Evolutionary conservation across 768 basidiomycete species (phyloP).

Genomic region (Lactarius tabidus): DNA sequence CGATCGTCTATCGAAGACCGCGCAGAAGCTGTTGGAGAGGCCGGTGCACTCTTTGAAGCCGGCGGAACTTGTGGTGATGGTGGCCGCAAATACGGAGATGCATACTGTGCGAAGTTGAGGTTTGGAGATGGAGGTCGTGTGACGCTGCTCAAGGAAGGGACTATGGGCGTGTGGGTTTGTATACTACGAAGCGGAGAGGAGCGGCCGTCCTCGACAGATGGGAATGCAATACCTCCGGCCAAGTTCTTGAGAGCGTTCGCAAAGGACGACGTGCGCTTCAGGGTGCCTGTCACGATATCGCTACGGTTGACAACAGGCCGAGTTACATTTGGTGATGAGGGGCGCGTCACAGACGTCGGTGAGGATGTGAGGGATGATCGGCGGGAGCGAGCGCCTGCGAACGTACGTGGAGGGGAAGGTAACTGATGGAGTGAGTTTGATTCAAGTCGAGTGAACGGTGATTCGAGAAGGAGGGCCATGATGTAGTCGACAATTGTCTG

Average conservation of each 20-base stretch:
- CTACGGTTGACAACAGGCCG: conserved; percentile 52
- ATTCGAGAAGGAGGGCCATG: conserved; percentile 84
- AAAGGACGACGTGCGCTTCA: conserved; percentile 76
- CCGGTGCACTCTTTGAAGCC: conserved; percentile 25
- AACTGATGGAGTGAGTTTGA: conserved; percentile 57
- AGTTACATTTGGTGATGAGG: conserved; percentile 43
- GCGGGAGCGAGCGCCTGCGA: conserved; percentile 37
- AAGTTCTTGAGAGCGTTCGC: conserved; percentile 70
- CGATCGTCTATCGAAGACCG: conserved; percentile 27
- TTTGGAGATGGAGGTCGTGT: conserved; percentile 77
- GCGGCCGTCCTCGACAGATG: conserved; percentile 52
- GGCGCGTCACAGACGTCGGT: conserved; percentile 36
- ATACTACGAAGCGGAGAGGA: conserved; percentile 36
- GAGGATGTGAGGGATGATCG: conserved; percentile 51
- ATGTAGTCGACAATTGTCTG: conserved; percentile 91
- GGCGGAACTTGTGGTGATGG: conserved; percentile 37
- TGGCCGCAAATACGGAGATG: conserved; percentile 67
- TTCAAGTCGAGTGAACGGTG: conserved; percentile 76
- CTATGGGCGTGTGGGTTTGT: conserved; percentile 28
- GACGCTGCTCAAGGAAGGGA: conserved; percentile 33
- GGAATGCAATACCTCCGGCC: conserved; percentile 68
- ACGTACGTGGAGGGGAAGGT: conserved; percentile 36
- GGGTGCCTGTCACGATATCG: conserved; percentile 59
- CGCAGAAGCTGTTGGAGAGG: conserved; percentile 32
- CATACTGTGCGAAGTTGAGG: conserved; percentile 70